These are phyloP conservation scores for Neurospora sp. DNA, from an alignment of 495 filamentous ascomycete species.

Conservation along the genomic window DNA sequence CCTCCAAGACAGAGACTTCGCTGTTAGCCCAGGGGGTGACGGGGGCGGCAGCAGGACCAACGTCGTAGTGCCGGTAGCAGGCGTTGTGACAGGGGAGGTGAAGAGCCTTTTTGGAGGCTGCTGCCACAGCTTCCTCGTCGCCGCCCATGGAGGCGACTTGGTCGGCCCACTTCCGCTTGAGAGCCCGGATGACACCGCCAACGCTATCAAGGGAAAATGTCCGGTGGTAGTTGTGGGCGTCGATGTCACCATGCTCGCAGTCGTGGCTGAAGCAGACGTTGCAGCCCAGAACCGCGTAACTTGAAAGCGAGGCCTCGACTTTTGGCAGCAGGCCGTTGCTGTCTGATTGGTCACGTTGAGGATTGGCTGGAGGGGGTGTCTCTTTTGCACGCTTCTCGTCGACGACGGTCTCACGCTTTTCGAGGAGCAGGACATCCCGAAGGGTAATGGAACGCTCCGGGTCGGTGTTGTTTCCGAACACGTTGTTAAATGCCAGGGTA, in stretches of 20 bases:
- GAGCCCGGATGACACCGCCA: slow-evolving; percentile 13
- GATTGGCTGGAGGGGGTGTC: slow-evolving; percentile 16
- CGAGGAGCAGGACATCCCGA: slow-evolving; percentile 33
- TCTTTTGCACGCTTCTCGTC: slow-evolving; percentile 39
- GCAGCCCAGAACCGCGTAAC: slow-evolving; percentile 35
- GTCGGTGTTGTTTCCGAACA: slow-evolving; percentile 21
- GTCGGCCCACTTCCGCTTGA: slow-evolving; percentile 16
- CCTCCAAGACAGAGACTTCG: slow-evolving; percentile 29
- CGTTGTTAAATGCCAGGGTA: slow-evolving; percentile 33
- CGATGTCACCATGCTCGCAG: slow-evolving; percentile 42
- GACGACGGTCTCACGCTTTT: slow-evolving; percentile 32
- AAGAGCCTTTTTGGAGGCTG: neutral
- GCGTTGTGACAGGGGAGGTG: slow-evolving; percentile 28
- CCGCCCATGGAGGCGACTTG: slow-evolving; percentile 14
- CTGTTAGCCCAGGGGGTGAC: slow-evolving; percentile 27
- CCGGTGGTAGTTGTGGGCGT: slow-evolving; percentile 33
- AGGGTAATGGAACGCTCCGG: slow-evolving; percentile 22
- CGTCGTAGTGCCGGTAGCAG: slow-evolving; percentile 28
- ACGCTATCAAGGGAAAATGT: slow-evolving; percentile 30
- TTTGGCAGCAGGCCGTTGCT: slow-evolving; percentile 13
- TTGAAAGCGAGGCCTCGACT: slow-evolving; percentile 30
- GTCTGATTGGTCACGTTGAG: slow-evolving; percentile 5
- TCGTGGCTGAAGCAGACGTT: slow-evolving; percentile 39
- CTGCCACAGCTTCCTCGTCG: slow-evolving; percentile 1
- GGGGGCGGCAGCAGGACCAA: slow-evolving; percentile 12